Conservation (phyloP, 768 basidiomycete genomes). For the Agrocybe praecox region DNA sequence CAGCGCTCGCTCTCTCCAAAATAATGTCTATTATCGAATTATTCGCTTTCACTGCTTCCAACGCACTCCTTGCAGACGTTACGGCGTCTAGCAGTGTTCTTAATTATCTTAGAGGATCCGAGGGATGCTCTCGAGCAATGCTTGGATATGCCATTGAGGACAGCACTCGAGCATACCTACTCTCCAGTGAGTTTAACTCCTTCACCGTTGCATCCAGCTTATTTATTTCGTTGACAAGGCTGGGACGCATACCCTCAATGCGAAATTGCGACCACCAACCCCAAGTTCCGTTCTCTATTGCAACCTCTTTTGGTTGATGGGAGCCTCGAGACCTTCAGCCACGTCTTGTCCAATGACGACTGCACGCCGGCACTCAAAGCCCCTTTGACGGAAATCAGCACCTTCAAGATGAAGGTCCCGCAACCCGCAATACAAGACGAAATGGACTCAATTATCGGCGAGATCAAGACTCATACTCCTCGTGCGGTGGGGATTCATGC, state of each 20-base stretch:
- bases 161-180: background rate
- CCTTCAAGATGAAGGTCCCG: background rate
- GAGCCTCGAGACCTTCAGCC: background rate
- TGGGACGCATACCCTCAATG: background rate
- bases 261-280: background rate
- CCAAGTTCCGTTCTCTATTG: background rate
- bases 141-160: background rate
- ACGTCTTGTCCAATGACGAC: background rate
- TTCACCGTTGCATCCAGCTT: background rate
- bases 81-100: background rate
- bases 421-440: background rate
- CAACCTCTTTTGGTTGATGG: background rate
- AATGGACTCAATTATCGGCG: background rate
- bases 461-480: background rate
- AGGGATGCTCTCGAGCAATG: background rate
- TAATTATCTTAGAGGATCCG: background rate
- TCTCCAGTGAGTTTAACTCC: background rate
- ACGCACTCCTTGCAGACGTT: background rate
- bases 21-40: background rate
- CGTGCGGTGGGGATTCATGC: background rate
- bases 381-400: background rate
- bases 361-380: background rate
- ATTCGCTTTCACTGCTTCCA: background rate
- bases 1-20: background rate
- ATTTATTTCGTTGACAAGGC: background rate